phyloP scores from a whole-genome alignment of 306 rosid genomes.

The Acacia confusa region DNA sequence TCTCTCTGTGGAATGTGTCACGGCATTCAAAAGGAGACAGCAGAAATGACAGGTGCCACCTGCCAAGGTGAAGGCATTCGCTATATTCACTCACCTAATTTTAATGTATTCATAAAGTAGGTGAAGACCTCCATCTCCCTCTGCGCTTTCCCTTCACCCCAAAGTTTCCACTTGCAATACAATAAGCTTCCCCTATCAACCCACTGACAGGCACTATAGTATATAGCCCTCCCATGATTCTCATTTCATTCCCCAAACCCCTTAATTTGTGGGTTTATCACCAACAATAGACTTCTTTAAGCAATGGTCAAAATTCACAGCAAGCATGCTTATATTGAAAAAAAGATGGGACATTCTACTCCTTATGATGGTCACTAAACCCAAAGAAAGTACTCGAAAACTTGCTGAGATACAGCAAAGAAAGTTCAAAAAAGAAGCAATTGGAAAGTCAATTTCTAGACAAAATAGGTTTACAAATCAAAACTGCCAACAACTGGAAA shows the following conservation, averaged over 20 bases:
- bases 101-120: not conserved
- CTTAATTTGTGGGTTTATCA: conserved; percentile 21
- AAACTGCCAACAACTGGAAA: not conserved
- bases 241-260: conserved; percentile 2
- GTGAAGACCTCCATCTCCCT: not conserved
- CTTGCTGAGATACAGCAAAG: conserved; percentile 17
- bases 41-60: not conserved
- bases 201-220: conserved; percentile 36
- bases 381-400: no score
- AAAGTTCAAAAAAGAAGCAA: not conserved
- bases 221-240: conserved; percentile 27
- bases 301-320: conserved; percentile 48
- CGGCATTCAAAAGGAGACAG: not conserved
- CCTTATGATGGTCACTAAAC: conserved; percentile 32
- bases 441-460: no score
- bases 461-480: not conserved
- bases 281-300: conserved; percentile 29
- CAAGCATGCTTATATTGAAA: not conserved
- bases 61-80: not conserved
- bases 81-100: not conserved
- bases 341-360: conserved; percentile 15
- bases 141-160: conserved; percentile 8
- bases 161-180: conserved; percentile 17
- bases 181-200: conserved; percentile 36
- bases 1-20: not conserved